These are phyloP conservation scores for Trifolium pratense DNA, from an alignment of 306 rosid species.

Conservation along the genomic window DNA sequence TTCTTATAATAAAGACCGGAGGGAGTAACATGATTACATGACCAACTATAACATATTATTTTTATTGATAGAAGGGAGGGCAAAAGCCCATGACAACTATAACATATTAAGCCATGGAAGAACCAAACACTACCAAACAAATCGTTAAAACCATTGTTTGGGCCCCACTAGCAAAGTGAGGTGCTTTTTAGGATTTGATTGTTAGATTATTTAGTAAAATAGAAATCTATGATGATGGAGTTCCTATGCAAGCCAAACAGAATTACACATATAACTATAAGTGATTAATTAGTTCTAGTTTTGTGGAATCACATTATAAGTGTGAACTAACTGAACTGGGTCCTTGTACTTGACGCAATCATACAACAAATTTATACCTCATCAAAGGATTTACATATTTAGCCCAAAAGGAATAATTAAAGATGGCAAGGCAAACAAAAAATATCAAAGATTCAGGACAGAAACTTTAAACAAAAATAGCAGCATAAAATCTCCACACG, in stretches of 20 bases:
- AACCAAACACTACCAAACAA: no score
- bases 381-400: slow-evolving; percentile 32
- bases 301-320: slow-evolving; percentile 44
- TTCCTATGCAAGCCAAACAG: slow-evolving; percentile 33
- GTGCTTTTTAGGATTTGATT: slow-evolving; percentile 15
- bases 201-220: slow-evolving; percentile 40
- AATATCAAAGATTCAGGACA: slow-evolving; percentile 26
- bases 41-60: no score
- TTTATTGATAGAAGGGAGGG: no score
- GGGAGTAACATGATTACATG: no score
- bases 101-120: no score
- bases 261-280: slow-evolving; percentile 24
- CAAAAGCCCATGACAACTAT: no score
- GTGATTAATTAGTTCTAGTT: slow-evolving; percentile 40
- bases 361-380: slow-evolving; percentile 38
- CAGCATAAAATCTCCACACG: slow-evolving; percentile 30
- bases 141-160: background rate
- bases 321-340: slow-evolving; percentile 48
- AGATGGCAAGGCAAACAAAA: background rate
- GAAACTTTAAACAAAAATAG: slow-evolving; percentile 13
- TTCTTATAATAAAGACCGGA: no score
- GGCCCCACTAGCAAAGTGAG: slow-evolving; percentile 11
- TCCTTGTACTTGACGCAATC: slow-evolving; percentile 47
- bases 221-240: slow-evolving; percentile 28
- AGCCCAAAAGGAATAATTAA: slow-evolving; percentile 19